Conservation (phyloP, 345 rosid genomes). For the Dovyalis caffra region DNA sequence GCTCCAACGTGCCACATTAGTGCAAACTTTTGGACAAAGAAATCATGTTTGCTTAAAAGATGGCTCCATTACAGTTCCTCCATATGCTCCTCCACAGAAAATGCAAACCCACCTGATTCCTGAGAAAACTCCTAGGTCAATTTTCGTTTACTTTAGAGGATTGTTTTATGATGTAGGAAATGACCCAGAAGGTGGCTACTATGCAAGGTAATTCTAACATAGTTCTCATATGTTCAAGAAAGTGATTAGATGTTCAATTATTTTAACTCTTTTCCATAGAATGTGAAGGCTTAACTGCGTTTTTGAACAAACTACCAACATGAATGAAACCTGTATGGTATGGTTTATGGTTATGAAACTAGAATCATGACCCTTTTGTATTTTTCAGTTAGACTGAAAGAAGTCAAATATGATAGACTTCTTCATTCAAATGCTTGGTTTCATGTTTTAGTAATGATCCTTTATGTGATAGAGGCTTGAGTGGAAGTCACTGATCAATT, state of each 20-base stretch:
- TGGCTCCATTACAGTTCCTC: conserved; percentile 89
- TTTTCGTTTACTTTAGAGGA: conserved; percentile 93
- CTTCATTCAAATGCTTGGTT: not conserved
- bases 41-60: conserved; percentile 87
- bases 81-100: conserved; percentile 94
- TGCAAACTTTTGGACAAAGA: conserved; percentile 92
- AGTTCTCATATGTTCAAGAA: not conserved
- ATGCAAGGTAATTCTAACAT: conserved; percentile 63
- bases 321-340: not conserved
- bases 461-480: not conserved
- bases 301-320: not conserved
- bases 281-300: not conserved
- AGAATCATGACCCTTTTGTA: not conserved
- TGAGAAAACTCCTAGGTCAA: conserved; percentile 72
- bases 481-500: not conserved
- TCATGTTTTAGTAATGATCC: not conserved
- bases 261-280: not conserved
- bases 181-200: conserved; percentile 96
- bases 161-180: conserved; percentile 90
- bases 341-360: not conserved
- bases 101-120: conserved; percentile 86
- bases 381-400: not conserved
- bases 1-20: conserved; percentile 78
- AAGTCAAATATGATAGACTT: not conserved
- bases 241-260: not conserved